Conservation (phyloP, 306 rosid genomes). For the Fragaria iinumae region DNA sequence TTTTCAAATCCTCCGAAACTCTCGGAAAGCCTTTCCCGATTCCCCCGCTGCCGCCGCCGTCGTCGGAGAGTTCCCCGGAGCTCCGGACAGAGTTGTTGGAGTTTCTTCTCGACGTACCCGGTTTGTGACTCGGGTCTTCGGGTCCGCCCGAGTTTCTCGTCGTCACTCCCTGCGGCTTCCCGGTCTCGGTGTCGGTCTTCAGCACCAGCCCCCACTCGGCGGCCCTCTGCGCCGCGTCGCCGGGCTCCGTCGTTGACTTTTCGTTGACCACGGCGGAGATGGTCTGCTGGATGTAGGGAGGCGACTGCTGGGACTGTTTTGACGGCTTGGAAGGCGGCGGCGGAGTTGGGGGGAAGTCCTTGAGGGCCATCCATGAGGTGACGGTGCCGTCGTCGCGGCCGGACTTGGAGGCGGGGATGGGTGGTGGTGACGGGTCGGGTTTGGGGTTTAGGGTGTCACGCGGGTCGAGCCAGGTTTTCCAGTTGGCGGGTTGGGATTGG, state of each 20-base stretch:
- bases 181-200: conserved; percentile 74
- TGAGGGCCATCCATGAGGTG: conserved; percentile 89
- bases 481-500: conserved; percentile 31
- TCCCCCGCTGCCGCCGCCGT: conserved; percentile 42
- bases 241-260: conserved; percentile 20
- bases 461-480: conserved; percentile 53
- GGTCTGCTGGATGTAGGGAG: conserved; percentile 29
- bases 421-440: conserved; percentile 9
- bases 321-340: conserved; percentile 25
- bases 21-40: conserved; percentile 58
- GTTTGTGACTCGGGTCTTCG: conserved; percentile 43
- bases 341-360: conserved; percentile 42
- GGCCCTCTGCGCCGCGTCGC: conserved; percentile 68
- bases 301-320: conserved; percentile 20
- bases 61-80: conserved; percentile 70
- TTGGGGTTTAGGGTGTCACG: conserved; percentile 20
- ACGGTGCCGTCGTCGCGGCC: conserved; percentile 38
- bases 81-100: conserved; percentile 62
- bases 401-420: conserved; percentile 22
- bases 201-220: conserved; percentile 95
- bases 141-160: conserved; percentile 64
- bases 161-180: conserved; percentile 71
- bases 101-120: conserved; percentile 42
- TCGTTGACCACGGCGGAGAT: conserved; percentile 37
- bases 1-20: conserved; percentile 68